Evolutionary conservation across 805 yeast species (phyloP).

Genomic region (Candida maris): DNA sequence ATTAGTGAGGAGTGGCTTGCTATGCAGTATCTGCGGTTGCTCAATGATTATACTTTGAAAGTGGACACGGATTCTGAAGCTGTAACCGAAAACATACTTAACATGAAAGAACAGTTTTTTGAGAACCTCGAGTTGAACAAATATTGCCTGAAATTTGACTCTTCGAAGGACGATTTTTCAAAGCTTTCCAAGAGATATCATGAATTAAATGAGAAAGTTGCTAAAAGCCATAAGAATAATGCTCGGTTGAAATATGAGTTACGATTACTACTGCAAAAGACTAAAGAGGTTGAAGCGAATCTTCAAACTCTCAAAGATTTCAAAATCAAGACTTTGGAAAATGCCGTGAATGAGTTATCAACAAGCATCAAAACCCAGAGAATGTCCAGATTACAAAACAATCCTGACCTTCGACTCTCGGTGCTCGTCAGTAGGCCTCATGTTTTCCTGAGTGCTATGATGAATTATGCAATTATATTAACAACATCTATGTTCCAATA

Average conservation of each 20-base stretch:
- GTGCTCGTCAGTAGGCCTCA: constrained; percentile 19
- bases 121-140: constrained; percentile 15
- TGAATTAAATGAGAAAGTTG: constrained; percentile 36
- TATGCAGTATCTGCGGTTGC: constrained; percentile 19
- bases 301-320: constrained; percentile 32
- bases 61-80: constrained; percentile 18
- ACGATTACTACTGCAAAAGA: constrained; percentile 52
- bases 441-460: constrained; percentile 18
- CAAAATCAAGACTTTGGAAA: constrained; percentile 31
- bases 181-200: constrained; percentile 21
- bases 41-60: constrained; percentile 17
- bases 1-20: constrained; percentile 26
- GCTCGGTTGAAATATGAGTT: constrained; percentile 66
- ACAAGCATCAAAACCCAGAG: constrained; percentile 1
- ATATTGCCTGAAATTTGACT: constrained; percentile 9
- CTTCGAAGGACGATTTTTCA: constrained; percentile 13
- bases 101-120: constrained; percentile 16
- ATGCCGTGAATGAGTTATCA: constrained; percentile 13
- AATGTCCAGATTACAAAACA: background rate
- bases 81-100: constrained; percentile 14
- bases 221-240: constrained; percentile 51
- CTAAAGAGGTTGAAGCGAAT: constrained; percentile 65
- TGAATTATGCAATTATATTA: constrained; percentile 15
- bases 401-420: constrained; percentile 4
- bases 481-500: constrained; percentile 15